These are phyloP conservation scores for Fomes fomentarius DNA, from an alignment of 1,284 basidiomycete species.

Conservation along the genomic window DNA sequence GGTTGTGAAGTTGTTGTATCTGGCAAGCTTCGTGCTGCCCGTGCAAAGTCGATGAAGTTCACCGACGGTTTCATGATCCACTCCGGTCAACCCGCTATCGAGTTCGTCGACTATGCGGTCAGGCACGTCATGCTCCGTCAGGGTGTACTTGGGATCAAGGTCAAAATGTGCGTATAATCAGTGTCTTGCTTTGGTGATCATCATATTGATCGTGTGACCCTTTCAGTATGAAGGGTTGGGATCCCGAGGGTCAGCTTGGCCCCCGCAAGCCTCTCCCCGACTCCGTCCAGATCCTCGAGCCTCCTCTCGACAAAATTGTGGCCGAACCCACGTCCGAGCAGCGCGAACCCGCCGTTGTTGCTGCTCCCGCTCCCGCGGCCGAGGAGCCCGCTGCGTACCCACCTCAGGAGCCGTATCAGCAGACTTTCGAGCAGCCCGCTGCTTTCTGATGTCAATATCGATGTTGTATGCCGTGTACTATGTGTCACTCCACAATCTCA, in stretches of 20 bases:
- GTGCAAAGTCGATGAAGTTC: conserved; percentile 99
- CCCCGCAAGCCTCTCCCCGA: conserved; percentile 96
- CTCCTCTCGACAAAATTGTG: conserved; percentile 79
- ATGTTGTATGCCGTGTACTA: conserved; percentile 18
- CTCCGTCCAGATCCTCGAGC: conserved; percentile 90
- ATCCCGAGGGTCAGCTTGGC: conserved; percentile 88
- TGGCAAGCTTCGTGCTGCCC: conserved; percentile 99
- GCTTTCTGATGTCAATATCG: conserved; percentile 32
- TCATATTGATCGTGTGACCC: conserved; percentile 14
- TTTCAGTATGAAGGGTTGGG: conserved; percentile 92
- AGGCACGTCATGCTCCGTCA: conserved; percentile 98
- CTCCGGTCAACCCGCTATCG: conserved; percentile 97
- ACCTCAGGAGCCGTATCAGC: conserved; percentile 41
- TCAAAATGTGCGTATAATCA: conserved; percentile 85
- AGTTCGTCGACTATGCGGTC: conserved; percentile 98
- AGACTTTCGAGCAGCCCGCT: conserved; percentile 36
- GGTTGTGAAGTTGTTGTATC: conserved; percentile 99
- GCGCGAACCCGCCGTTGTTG: conserved; percentile 62
- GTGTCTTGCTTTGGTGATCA: neutral
- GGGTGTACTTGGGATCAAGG: conserved; percentile 99
- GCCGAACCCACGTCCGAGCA: conserved; percentile 82
- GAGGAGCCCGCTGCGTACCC: conserved; percentile 52
- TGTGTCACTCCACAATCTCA: conserved; percentile 16
- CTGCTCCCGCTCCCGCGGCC: conserved; percentile 49
- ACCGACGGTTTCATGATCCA: conserved; percentile 99